A percentile compares a stretch with the other conserved stretches of the same genome.
Conservation (phyloP, 2,329 filamentous ascomycete species). For the Pseudocercospora eumusae region DNA sequence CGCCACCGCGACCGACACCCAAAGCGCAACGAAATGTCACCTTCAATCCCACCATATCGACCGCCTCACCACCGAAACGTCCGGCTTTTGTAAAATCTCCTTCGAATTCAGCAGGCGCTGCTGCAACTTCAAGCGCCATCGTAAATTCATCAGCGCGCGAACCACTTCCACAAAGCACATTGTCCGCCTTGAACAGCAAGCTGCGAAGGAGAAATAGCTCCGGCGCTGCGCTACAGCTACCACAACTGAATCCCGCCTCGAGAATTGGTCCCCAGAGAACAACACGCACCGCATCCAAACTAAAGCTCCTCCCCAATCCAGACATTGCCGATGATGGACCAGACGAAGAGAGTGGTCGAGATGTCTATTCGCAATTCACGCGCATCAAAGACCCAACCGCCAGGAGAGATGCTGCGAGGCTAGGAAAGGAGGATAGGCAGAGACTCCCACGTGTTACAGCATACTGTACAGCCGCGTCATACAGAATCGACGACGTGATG, state of each 20-base stretch:
- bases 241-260: conserved; percentile 46
- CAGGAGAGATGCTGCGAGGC: conserved; percentile 81
- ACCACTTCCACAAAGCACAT: conserved; percentile 57
- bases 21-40: conserved; percentile 66
- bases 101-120: not conserved
- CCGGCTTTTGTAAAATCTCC: conserved; percentile 10
- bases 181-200: conserved; percentile 83
- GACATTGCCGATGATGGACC: conserved; percentile 72
- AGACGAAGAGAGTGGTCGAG: conserved; percentile 88
- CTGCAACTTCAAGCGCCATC: conserved; percentile 33
- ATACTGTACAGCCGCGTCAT: conserved; percentile 91
- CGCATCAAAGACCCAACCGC: conserved; percentile 96
- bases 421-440: conserved; percentile 91
- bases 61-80: conserved; percentile 43
- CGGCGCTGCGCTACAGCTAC: conserved; percentile 57
- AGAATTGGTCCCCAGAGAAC: conserved; percentile 95
- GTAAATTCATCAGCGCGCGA: conserved; percentile 40
- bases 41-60: conserved; percentile 67
- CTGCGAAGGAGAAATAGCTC: conserved; percentile 83
- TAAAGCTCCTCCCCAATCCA: conserved; percentile 93
- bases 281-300: conserved; percentile 92
- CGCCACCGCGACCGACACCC: conserved; percentile 30
- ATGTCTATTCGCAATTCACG: conserved; percentile 97
- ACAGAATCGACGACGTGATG: conserved; percentile 86
- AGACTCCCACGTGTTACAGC: conserved; percentile 88